Percentiles rank a stretch among this genome's conserved stretches.
Evolutionary conservation across 1,284 basidiomycete genomes (phyloP).

Genomic region (Fistulina hepatica): DNA sequence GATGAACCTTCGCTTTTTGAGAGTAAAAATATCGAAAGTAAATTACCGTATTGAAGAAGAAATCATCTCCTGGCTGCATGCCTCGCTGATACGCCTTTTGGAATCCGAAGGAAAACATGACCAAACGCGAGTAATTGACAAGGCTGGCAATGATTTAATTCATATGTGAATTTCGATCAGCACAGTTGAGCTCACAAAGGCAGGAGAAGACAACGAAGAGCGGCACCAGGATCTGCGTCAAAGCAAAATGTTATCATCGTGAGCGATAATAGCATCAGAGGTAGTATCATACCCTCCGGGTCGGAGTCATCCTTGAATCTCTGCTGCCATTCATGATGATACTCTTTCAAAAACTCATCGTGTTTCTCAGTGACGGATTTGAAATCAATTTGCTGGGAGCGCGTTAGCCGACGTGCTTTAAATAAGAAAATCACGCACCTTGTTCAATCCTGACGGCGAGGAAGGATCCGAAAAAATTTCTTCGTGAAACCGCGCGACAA

Average conservation of each 20-base stretch:
- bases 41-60: constrained; percentile 65
- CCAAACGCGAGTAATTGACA: constrained; percentile 66
- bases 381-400: constrained; percentile 52
- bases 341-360: constrained; percentile 45
- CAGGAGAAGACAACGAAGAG: constrained; percentile 56
- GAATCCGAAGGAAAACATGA: constrained; percentile 80
- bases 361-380: constrained; percentile 48
- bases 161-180: background rate
- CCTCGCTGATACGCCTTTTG: constrained; percentile 70
- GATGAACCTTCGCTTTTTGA: constrained; percentile 2
- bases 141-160: constrained; percentile 35
- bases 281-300: constrained; percentile 32
- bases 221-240: constrained; percentile 42
- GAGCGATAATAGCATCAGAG: background rate
- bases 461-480: constrained; percentile 66
- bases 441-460: constrained; percentile 60
- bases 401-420: constrained; percentile 2
- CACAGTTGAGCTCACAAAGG: constrained; percentile 49
- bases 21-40: constrained; percentile 7
- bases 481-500: constrained; percentile 65
- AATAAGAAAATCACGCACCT: constrained; percentile 28
- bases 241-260: background rate
- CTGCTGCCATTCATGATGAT: constrained; percentile 52
- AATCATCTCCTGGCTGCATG: constrained; percentile 45
- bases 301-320: constrained; percentile 49